These are phyloP conservation scores for Leishmania major DNA, from an alignment of 208 protist species.

Conservation along the genomic window DNA sequence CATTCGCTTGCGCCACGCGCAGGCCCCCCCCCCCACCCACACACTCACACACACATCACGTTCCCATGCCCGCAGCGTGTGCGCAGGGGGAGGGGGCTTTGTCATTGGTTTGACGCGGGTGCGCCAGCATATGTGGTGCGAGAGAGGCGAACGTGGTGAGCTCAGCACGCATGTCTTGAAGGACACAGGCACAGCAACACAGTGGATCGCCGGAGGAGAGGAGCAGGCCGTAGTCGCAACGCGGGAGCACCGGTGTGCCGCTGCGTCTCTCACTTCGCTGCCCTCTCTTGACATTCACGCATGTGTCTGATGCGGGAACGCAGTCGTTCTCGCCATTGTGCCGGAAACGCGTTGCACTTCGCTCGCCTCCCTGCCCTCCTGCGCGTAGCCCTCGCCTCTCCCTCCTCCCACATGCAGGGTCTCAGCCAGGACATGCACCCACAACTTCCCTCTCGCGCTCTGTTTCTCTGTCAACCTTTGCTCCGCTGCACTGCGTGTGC, in stretches of 20 bases:
- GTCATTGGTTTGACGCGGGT: neutral
- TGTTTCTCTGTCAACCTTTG: neutral
- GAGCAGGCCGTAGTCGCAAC: neutral
- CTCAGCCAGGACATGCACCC: neutral
- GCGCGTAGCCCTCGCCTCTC: neutral
- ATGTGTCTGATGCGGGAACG: neutral
- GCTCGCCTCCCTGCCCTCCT: neutral
- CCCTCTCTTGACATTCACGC: neutral
- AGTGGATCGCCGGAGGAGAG: neutral
- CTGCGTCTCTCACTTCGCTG: neutral
- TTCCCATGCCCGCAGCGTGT: neutral
- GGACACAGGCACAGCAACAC: neutral
- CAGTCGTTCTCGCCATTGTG: neutral
- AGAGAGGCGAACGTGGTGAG: neutral
- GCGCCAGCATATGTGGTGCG: neutral
- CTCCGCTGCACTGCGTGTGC: neutral
- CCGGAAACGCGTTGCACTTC: neutral
- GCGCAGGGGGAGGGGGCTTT: neutral
- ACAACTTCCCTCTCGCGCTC: neutral
- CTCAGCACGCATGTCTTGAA: neutral
- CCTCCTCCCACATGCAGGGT: neutral
- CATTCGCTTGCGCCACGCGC: neutral
- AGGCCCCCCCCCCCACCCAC: neutral
- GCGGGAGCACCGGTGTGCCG: neutral
- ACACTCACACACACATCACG: neutral